Base-by-base conservation (phyloP, 805 yeast species). In the Yamadazyma takamatsuzukensis region DNA sequence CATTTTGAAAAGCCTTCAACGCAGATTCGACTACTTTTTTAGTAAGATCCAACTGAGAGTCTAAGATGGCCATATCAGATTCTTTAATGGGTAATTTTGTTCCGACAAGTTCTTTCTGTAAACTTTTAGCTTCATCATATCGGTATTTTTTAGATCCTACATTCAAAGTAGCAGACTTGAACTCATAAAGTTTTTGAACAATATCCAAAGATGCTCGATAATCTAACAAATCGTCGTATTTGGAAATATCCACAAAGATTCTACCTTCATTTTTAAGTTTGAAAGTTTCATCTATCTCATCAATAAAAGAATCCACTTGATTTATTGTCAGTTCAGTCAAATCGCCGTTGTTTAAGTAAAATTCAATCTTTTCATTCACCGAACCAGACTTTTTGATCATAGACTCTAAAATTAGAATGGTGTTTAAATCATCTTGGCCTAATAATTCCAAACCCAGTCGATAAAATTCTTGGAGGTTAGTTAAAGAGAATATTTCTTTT, bases 341-440 rank as follows among this genome's bases (percentile, higher is more conserved):
- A 6, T 18, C 32, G 15, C 31, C 15, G 10, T 27, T 33, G 15
- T 27, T 19, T 19, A 40, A 15, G 12, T 22, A 26, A 2, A 18
- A 11, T 4, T 37, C 21, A 6, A 40, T 40, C 13, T 12, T 25
- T 3, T 26, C 33, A 26, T 32, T 51, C 25, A 57, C 51, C 5
- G 17, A 27, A 12, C 51, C 43, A 24, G 70, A 64, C 5, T 43
- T 37, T 10, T 29, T 35, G 24, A 64, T 43, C 30, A 55, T 51
- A 7, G 33, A 14, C 24, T 53, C 54, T 3, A 60, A 43, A 5
- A 37, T 34, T n/a, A 39, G 25, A 18, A 59, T 36, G 29, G 62
- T 67, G 29, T 74, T 52, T 13, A 60, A 35, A 15, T 64, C 65
- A 9, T 64, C 49, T 4, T 25, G 27, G 1, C 61, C 51, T 21